phyloP scores from a whole-genome alignment of 352 stramenopile species.

The Globisporangium cystogenes region DNA sequence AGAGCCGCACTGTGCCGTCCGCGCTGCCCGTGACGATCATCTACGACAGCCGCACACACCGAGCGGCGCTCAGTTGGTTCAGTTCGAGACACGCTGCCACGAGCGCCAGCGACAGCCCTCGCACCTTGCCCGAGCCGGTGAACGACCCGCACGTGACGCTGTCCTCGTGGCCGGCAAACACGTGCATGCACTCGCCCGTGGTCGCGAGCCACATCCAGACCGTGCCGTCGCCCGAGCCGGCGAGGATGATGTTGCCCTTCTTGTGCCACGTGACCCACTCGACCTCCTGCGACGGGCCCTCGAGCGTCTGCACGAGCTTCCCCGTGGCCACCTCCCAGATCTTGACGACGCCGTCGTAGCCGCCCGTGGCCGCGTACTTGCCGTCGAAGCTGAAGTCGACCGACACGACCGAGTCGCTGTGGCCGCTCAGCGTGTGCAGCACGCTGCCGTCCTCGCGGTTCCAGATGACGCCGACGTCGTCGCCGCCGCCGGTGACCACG shows the following conservation, averaged over 20 bases:
- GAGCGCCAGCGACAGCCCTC: not conserved
- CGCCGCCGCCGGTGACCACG: slow-evolving; percentile 76
- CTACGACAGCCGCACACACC: slow-evolving; percentile 16
- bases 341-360: slow-evolving; percentile 84
- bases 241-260: slow-evolving; percentile 88
- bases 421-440: slow-evolving; percentile 70
- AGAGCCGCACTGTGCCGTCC: slow-evolving; percentile 94
- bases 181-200: slow-evolving; percentile 95
- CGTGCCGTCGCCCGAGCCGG: slow-evolving; percentile 83
- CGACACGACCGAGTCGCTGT: slow-evolving; percentile 79
- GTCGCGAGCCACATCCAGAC: slow-evolving; percentile 93
- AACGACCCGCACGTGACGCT: slow-evolving; percentile 93
- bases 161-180: slow-evolving; percentile 97
- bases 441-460: slow-evolving; percentile 77
- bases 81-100: too few species aligned
- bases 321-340: slow-evolving; percentile 86
- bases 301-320: slow-evolving; percentile 72
- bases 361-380: slow-evolving; percentile 81
- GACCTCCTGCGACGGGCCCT: slow-evolving; percentile 87
- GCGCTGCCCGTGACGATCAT: slow-evolving; percentile 92
- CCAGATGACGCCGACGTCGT: slow-evolving; percentile 84
- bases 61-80: not conserved
- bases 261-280: slow-evolving; percentile 91
- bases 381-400: slow-evolving; percentile 87
- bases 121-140: slow-evolving; percentile 92